These are phyloP conservation scores for Rhizopus stolonifer DNA, from an alignment of 371 early-diverging fungal species.

Conservation along the genomic window DNA sequence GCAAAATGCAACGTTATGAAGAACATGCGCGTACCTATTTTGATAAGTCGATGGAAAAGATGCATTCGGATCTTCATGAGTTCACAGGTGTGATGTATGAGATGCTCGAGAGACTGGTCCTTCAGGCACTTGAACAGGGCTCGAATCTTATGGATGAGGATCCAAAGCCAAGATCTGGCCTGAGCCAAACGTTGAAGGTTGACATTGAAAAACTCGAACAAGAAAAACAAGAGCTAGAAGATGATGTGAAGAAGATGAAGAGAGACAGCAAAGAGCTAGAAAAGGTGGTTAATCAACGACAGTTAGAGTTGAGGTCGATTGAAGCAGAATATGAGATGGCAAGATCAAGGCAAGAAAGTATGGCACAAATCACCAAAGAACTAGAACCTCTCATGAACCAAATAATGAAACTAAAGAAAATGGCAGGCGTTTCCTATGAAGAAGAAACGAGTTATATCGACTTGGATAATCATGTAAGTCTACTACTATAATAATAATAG, in stretches of 20 bases:
- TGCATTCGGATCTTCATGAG: constrained; percentile 45
- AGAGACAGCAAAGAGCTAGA: constrained; percentile 23
- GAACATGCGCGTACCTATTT: constrained; percentile 44
- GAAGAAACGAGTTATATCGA: constrained; percentile 1
- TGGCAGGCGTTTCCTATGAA: constrained; percentile 1
- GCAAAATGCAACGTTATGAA: constrained; percentile 45
- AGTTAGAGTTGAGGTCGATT: constrained; percentile 23
- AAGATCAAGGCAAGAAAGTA: constrained; percentile 18
- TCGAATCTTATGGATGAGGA: neutral
- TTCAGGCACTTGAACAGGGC: constrained; percentile 36
- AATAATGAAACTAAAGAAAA: constrained; percentile 28
- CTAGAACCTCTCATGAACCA: constrained; percentile 40
- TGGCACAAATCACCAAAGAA: constrained; percentile 27
- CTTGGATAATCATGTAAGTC: neutral
- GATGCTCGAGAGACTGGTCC: constrained; percentile 44
- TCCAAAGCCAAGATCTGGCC: no score
- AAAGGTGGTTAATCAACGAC: constrained; percentile 23
- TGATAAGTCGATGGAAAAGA: constrained; percentile 44
- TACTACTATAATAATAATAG: no score
- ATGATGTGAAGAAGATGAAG: constrained; percentile 16
- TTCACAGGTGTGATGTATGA: constrained; percentile 48
- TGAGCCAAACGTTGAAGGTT: constrained; percentile 19
- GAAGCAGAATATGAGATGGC: constrained; percentile 33
- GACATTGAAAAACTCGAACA: constrained; percentile 29
- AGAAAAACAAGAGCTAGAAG: constrained; percentile 24